Percentiles rank a stretch among this genome's conserved stretches.
phyloP scores from a whole-genome alignment of 306 rosid species.

The Dalbergia cochinchinensis region DNA sequence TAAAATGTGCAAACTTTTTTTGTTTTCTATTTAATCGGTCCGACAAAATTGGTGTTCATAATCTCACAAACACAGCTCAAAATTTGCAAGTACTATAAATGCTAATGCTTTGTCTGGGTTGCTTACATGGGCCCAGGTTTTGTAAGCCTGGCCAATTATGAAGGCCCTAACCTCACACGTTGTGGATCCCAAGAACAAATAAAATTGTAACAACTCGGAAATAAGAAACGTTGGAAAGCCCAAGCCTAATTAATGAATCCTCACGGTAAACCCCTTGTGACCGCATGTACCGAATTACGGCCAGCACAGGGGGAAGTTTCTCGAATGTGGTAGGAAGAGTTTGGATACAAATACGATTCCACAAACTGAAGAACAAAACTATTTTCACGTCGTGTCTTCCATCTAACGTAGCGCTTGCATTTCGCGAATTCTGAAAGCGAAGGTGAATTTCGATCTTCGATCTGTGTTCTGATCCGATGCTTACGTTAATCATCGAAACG shows the following conservation, averaged over 20 bases:
- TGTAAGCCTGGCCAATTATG: too few relatives aligned
- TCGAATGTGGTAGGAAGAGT: slow-evolving; percentile 29
- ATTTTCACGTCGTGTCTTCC: neutral
- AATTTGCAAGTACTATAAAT: too few relatives aligned
- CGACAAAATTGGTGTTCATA: too few relatives aligned
- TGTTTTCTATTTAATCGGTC: too few relatives aligned
- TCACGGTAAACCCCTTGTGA: slow-evolving; percentile 2
- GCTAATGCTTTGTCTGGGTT: too few relatives aligned
- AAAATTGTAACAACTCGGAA: too few relatives aligned
- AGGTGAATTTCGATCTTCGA: slow-evolving; percentile 3
- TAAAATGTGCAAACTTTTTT: too few relatives aligned
- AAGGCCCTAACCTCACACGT: too few relatives aligned
- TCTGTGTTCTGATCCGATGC: neutral
- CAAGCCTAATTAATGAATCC: neutral
- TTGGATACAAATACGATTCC: slow-evolving; percentile 17
- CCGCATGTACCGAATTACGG: neutral
- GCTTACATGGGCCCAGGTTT: too few relatives aligned
- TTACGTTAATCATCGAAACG: neutral
- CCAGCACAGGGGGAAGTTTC: slow-evolving; percentile 46
- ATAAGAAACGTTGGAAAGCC: neutral
- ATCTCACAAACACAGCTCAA: too few relatives aligned
- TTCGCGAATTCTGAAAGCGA: slow-evolving; percentile 4
- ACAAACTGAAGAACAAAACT: neutral
- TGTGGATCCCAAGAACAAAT: too few relatives aligned
- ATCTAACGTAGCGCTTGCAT: neutral